These are phyloP conservation scores for Clitocybe nebularis DNA, from an alignment of 1,284 basidiomycete genomes.

Conservation along the genomic window DNA sequence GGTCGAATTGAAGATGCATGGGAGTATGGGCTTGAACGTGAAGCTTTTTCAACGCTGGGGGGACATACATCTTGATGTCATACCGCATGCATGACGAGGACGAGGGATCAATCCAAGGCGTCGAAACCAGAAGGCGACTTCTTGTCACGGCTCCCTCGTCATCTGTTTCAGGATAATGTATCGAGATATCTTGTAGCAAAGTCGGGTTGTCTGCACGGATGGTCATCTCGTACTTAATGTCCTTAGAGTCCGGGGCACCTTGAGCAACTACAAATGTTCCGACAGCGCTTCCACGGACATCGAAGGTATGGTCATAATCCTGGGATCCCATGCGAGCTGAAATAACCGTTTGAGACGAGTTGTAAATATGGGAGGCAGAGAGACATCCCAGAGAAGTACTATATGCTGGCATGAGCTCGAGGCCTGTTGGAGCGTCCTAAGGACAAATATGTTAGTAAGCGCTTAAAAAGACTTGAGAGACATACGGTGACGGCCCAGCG, in stretches of 20 bases:
- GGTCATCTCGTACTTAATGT: constrained; percentile 46
- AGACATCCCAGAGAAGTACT: constrained; percentile 49
- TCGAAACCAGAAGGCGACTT: constrained; percentile 36
- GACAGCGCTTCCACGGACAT: constrained; percentile 43
- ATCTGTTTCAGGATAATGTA: constrained; percentile 29
- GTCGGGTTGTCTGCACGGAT: constrained; percentile 38
- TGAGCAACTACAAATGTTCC: constrained; percentile 49
- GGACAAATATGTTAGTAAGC: constrained; percentile 1
- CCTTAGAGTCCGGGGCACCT: constrained; percentile 33
- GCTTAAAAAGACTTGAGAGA: constrained; percentile 6
- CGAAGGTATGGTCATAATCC: constrained; percentile 37
- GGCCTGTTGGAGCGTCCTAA: constrained; percentile 44
- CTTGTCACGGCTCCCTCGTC: constrained; percentile 26
- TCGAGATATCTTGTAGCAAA: constrained; percentile 33
- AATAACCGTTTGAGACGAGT: constrained; percentile 33
- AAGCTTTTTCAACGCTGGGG: constrained; percentile 43
- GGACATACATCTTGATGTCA: constrained; percentile 49
- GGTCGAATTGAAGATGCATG: constrained; percentile 48
- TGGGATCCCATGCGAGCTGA: constrained; percentile 33
- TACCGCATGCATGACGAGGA: constrained; percentile 45
- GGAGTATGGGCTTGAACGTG: constrained; percentile 36
- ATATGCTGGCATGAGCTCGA: constrained; percentile 53
- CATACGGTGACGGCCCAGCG: constrained; percentile 46
- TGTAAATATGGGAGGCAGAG: constrained; percentile 39
- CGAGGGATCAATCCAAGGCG: constrained; percentile 25